These are phyloP conservation scores for Cicer judaicum DNA, from an alignment of 306 rosid species.

Conservation along the genomic window DNA sequence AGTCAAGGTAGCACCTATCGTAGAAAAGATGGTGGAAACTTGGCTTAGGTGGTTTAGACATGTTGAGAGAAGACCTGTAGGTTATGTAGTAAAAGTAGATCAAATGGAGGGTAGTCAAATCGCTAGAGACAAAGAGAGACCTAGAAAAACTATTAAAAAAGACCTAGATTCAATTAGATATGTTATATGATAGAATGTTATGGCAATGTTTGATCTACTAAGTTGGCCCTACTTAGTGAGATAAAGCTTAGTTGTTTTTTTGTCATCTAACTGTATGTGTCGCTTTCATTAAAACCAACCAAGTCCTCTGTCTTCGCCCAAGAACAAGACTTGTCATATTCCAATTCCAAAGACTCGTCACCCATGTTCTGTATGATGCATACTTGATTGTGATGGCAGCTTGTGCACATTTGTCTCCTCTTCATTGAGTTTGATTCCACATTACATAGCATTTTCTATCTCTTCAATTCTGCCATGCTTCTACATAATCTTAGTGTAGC, in stretches of 20 bases:
- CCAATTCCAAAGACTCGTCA: not conserved
- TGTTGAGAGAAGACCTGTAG: too few species aligned
- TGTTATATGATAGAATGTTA: too few species aligned
- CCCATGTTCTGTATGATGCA: not conserved
- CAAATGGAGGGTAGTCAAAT: too few species aligned
- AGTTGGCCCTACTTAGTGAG: too few species aligned
- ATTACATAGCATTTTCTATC: not conserved
- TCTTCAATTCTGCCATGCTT: constrained; percentile 1
- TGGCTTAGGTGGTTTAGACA: too few species aligned
- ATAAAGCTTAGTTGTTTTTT: not conserved
- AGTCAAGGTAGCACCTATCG: too few species aligned
- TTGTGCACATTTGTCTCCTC: not conserved
- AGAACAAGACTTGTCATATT: constrained; percentile 4
- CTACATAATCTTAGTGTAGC: not conserved
- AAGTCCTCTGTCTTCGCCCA: not conserved
- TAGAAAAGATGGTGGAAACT: too few species aligned
- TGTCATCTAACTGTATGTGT: not conserved
- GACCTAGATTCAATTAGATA: too few species aligned
- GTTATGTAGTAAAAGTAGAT: too few species aligned
- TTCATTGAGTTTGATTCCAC: not conserved
- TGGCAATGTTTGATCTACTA: too few species aligned
- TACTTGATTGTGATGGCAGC: not conserved
- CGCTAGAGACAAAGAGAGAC: too few species aligned
- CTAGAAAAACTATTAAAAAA: too few species aligned
- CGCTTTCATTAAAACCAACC: not conserved